Base-by-base conservation (phyloP, 192 early-diverging fungal species). In the Backusella circina region DNA sequence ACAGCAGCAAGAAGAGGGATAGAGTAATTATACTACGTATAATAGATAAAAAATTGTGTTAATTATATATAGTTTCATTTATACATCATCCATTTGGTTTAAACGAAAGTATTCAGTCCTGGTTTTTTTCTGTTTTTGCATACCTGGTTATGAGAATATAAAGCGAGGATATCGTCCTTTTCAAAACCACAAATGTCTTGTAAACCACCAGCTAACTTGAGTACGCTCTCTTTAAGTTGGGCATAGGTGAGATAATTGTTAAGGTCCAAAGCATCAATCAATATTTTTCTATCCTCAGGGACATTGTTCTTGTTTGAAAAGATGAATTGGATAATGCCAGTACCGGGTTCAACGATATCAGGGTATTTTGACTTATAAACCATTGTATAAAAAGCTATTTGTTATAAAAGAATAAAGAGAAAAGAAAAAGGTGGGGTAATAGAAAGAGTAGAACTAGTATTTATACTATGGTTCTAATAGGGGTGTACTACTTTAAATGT, bases 261-360 rank as follows among this genome's bases (percentile, higher is more conserved):
- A 9, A 75, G 74, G 5, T 73, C 32, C 16, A 67, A 18, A 26
- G 75, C 87, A 69, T 88, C 85, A 73, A 85, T 77, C 35, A 85
- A 78, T 35, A 86, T 57, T 21, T 71, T 76, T 23, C 84, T 73
- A 0, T 77, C 73, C 28, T 86, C 85, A 13, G 51, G 6, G 6
- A 80, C 77, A 18, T 71, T 41, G 66, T 84, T 79, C 3, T 70
- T 76, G 68, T 86, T 86, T 12, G 79, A 80, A 51, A 79, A 80
- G 5, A 82, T 54, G 37, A 81, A 86, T 9, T 81, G 77, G 47
- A 81, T 79, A 70, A 86, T 57, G 38, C 83, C 84, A 41, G 77
- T 81, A 28, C 76, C 51, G 18, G 84, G 84, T n/a, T 86, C 76
- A 35, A 77, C 71, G 21, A 82, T 67, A 73, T 83, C 79, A 30